These are phyloP conservation scores for Boletus rubroflammeus DNA, from an alignment of 768 basidiomycete genomes.

Conservation along the genomic window DNA sequence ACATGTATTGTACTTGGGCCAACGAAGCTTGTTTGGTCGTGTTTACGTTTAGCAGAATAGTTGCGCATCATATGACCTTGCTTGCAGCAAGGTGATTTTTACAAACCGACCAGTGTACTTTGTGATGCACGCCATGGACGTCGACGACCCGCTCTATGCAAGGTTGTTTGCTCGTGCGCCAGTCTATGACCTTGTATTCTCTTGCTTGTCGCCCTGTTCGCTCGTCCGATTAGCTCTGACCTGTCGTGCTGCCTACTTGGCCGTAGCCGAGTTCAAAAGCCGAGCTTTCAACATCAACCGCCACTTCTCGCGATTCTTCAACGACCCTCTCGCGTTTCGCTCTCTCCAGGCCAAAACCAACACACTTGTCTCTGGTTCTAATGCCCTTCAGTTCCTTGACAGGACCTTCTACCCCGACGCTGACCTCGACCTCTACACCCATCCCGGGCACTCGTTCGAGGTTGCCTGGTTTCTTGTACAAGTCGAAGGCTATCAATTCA, in stretches of 20 bases:
- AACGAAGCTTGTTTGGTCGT: no score
- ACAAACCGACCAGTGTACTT: no score
- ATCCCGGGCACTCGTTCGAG: conserved; percentile 28
- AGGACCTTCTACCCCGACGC: conserved; percentile 40
- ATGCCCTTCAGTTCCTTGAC: conserved; percentile 51
- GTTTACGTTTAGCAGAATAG: no score
- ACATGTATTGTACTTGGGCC: no score
- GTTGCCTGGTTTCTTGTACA: conserved; percentile 36
- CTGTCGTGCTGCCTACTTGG: conserved; percentile 16
- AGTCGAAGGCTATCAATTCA: conserved; percentile 30
- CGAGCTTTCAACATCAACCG: conserved; percentile 36
- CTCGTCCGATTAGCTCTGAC: conserved; percentile 24
- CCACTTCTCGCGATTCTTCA: conserved; percentile 37
- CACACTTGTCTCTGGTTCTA: conserved; percentile 51
- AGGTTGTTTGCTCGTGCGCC: conserved; percentile 17
- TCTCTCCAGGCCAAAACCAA: conserved; percentile 40
- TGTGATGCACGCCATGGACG: not conserved
- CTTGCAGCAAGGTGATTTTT: no score
- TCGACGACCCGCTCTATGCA: not conserved
- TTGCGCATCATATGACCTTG: no score
- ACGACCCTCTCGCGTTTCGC: conserved; percentile 39
- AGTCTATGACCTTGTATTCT: conserved; percentile 20
- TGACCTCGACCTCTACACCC: conserved; percentile 51
- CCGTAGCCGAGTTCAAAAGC: conserved; percentile 17
- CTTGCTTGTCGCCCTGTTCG: conserved; percentile 21